Evolutionary conservation across 2,329 filamentous ascomycete genomes (phyloP).

Genomic region (Daldinia sp.): DNA sequence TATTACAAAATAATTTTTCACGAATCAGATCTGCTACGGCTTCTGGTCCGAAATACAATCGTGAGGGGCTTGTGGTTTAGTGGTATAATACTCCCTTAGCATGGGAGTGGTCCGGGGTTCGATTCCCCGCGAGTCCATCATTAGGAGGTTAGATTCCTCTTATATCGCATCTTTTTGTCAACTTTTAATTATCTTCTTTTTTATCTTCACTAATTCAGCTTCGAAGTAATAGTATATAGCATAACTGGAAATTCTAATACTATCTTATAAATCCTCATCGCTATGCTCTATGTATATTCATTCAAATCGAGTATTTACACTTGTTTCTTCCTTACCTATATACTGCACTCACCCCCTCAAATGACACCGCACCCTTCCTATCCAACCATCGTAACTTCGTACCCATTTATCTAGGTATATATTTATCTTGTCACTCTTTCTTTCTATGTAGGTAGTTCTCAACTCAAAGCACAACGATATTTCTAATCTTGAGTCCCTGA

Average conservation of each 20-base stretch:
- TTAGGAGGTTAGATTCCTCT: conserved; percentile 41
- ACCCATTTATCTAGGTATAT: background rate
- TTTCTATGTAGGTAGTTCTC: too few relatives aligned
- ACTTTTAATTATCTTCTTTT: background rate
- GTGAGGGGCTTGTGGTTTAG: conserved; percentile 40
- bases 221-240: background rate
- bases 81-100: conserved; percentile 43
- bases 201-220: background rate
- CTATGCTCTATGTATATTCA: conserved; percentile 1
- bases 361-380: background rate
- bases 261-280: background rate
- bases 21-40: conserved; percentile 12
- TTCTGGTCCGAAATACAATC: background rate
- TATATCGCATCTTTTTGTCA: conserved; percentile 24
- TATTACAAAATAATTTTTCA: background rate
- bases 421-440: conserved; percentile 10
- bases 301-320: background rate
- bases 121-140: conserved; percentile 61
- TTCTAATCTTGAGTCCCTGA: conserved; percentile 81
- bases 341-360: background rate
- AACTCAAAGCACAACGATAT: conserved; percentile 75
- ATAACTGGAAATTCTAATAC: background rate
- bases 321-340: background rate
- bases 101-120: conserved; percentile 61
- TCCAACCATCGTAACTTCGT: conserved; percentile 17